Evolutionary conservation across 2,329 filamentous ascomycete species (phyloP).

Genomic region (Fusarium azukiicola): DNA sequence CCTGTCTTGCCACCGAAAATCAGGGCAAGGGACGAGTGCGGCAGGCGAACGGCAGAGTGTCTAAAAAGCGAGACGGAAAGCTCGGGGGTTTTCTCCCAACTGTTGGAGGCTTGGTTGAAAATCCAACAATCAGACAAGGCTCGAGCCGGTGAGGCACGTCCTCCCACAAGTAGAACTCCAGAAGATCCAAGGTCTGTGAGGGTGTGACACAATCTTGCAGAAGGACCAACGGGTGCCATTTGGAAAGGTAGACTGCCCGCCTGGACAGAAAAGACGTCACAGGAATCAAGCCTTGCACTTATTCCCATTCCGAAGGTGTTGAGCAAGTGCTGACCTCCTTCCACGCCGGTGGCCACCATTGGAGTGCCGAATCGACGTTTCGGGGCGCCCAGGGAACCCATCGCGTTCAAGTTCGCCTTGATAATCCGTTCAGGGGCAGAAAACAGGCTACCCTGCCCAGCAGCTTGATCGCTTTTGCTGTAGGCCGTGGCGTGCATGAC

Average conservation of each 20-base stretch:
- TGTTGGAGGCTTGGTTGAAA: constrained; percentile 71
- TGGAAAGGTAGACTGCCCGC: constrained; percentile 45
- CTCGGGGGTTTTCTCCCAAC: constrained; percentile 83
- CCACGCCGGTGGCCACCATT: constrained; percentile 63
- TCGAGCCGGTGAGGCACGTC: constrained; percentile 87
- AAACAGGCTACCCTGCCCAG: neutral
- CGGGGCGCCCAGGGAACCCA: constrained; percentile 40
- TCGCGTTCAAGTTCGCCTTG: constrained; percentile 34
- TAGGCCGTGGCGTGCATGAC: constrained; percentile 80
- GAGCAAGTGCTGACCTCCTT: constrained; percentile 68
- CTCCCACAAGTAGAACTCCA: constrained; percentile 85
- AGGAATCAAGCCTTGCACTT: constrained; percentile 70
- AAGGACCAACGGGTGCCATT: constrained; percentile 57
- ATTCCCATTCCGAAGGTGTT: constrained; percentile 69
- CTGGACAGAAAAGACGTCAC: constrained; percentile 69
- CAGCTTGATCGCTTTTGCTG: constrained; percentile 3
- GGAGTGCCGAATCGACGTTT: constrained; percentile 81
- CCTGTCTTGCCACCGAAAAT: constrained; percentile 81
- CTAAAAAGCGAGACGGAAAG: constrained; percentile 88
- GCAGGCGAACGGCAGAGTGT: constrained; percentile 81
- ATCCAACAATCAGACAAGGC: constrained; percentile 89
- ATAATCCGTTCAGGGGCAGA: neutral
- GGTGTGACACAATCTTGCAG: constrained; percentile 86
- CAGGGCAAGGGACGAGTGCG: constrained; percentile 73
- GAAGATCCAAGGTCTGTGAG: constrained; percentile 81